Base-by-base conservation (phyloP, 805 yeast species). In the Kuraishia hungarica region DNA sequence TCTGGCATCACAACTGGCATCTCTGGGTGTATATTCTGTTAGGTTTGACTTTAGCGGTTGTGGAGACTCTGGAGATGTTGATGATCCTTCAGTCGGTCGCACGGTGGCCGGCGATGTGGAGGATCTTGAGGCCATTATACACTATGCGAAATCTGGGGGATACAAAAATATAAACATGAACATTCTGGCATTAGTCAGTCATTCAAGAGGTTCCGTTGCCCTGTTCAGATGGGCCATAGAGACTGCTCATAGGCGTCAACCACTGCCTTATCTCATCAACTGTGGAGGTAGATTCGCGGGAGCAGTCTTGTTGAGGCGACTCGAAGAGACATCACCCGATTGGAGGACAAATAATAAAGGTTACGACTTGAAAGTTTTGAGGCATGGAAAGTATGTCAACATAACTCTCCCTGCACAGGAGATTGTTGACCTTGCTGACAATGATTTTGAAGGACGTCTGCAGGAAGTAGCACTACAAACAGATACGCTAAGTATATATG, bases 1-100 rank as follows among this genome's bases (percentile, higher is more conserved):
- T 17, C 67, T 89, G 50, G 92, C 96, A 0, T 78, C 79, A 26
- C 70, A 68, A 24, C 66, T 92, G 54, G 83, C 91, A 0, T 65
- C 71, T 1, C 66, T 78, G 56, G 96, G 96, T 0, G 72, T 82
- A 55, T 82, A 76, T 64, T 79, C 86, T 2, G 75, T 89, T 52
- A 73, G 97, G 59, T 83, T 91, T 60, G 97, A 92, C 68, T 91
- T 92, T 63, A 76, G 97, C 55, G 87, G 86, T 6, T 86, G 94
- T 67, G 98, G 97, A 1, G 82, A 79, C 56, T 88, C 96, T 2
- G 85, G 80, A 23, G 83, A 75, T 19, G 71, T 70, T 50, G 72
- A 63, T 3, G 69, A 71, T 52, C 39, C 58, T 1, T 23, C 35
- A 19, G 51, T 53, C 1, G 93, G 92, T 0, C 74, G 97, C 53